Base-by-base conservation (phyloP, 2,329 filamentous ascomycete species). In the Fusarium dlaminii region DNA sequence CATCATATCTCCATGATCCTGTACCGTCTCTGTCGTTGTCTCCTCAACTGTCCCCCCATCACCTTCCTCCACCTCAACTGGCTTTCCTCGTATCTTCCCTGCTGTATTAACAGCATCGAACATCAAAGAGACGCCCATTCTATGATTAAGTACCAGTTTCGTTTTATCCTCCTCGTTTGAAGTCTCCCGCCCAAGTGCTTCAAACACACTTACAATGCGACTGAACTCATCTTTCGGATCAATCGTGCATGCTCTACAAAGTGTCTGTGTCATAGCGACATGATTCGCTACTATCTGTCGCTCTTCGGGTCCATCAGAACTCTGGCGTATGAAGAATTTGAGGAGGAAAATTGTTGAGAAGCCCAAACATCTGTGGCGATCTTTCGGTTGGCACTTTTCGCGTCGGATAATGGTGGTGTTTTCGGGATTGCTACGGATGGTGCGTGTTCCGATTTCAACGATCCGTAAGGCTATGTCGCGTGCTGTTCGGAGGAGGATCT, bases 331-430 rank as follows among this genome's bases (percentile, higher is more conserved):
- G 17, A 75, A 68, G 49, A 75, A 75, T 2, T 66, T 75, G 11
- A 75, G 51, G 27, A 75, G 73, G 12, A 75, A 75, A 24, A 75
- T 62, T 1, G 72, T 73, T 0, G 73, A 65, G 11, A 75, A 75
- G 0, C 56, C 72, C 1, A 75, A 24, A 14, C 70, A 70, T 13
- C 73, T 52, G 17, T 75, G 72, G 6, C 74, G 72, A 8, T 61
- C 72, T 42, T 75, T 75, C 2, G 73, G 70, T 15, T 75, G 42
- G 4, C 57, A 73, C 2, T 61, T 54, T 24, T 73, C 66, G 18
- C 51, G 58, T 6, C 54, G 64, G 6, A 66, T 32, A 0, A 51
- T 15, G 0, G 32, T 58, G 1, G 17, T 18, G 6, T 67, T 54
- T 11, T 29, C 32, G 8, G 30, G 32, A 11, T 43, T 52, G 15